These are phyloP conservation scores for Eucalyptus cloeziana DNA, from an alignment of 345 rosid genomes.

Conservation along the genomic window DNA sequence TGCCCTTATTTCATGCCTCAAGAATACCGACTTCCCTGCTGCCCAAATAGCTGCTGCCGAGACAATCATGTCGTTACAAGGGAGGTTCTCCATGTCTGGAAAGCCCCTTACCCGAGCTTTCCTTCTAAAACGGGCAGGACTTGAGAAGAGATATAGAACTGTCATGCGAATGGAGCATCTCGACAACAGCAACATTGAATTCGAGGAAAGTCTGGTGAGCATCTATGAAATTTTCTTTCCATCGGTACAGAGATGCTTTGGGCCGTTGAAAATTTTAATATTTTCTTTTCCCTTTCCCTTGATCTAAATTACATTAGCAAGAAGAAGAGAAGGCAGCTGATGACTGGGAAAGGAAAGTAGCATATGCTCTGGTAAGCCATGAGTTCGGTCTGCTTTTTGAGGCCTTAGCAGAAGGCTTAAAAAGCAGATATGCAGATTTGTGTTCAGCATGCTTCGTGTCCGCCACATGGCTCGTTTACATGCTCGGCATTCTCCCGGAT, in stretches of 20 bases:
- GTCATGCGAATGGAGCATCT: slow-evolving; percentile 29
- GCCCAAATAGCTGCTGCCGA: slow-evolving; percentile 51
- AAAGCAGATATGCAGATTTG: slow-evolving; percentile 27
- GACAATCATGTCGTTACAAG: slow-evolving; percentile 39
- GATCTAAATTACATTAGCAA: slow-evolving; percentile 2
- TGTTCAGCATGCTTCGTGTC: slow-evolving; percentile 37
- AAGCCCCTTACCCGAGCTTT: slow-evolving; percentile 34
- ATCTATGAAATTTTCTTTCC: not conserved
- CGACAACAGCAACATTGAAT: slow-evolving; percentile 13
- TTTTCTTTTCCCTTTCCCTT: not conserved
- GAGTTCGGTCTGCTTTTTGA: slow-evolving; percentile 60
- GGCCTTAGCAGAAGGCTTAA: slow-evolving; percentile 57
- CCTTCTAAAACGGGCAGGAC: slow-evolving; percentile 53
- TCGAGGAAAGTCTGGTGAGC: slow-evolving; percentile 38
- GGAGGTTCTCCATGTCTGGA: slow-evolving; percentile 52
- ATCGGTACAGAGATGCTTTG: not conserved
- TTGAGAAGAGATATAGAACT: slow-evolving; percentile 23
- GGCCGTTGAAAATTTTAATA: not conserved
- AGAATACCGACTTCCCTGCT: slow-evolving; percentile 32
- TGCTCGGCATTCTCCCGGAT: slow-evolving; percentile 48
- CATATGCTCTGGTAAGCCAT: slow-evolving; percentile 44
- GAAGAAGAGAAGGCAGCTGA: slow-evolving; percentile 54
- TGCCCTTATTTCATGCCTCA: slow-evolving; percentile 43
- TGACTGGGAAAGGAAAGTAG: slow-evolving; percentile 56
- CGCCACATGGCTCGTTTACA: slow-evolving; percentile 50